phyloP scores from a whole-genome alignment of 192 early-diverging fungal species.

The Backusella macrospora region DNA sequence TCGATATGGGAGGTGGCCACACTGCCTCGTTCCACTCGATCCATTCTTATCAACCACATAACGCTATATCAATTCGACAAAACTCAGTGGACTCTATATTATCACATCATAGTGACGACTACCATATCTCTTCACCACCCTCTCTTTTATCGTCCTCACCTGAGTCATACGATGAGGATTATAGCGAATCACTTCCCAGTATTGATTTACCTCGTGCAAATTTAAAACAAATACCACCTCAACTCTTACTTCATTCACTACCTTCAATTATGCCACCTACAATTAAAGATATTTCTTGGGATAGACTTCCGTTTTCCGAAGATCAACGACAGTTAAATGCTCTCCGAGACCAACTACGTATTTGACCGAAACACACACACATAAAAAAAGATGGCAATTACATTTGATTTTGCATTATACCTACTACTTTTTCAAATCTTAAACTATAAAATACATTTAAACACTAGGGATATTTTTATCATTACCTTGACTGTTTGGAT shows the following conservation, averaged over 20 bases:
- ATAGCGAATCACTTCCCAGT: conserved; percentile 11
- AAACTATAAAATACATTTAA: not conserved
- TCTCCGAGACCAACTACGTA: conserved; percentile 22
- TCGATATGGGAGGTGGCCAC: conserved; percentile 33
- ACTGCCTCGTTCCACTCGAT: conserved; percentile 22
- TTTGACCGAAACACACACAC: conserved; percentile 11
- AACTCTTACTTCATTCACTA: conserved; percentile 1
- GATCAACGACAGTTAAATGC: conserved; percentile 39
- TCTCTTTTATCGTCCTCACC: conserved; percentile 21
- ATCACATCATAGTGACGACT: not conserved
- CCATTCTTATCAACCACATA: not conserved
- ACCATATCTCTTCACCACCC: conserved; percentile 8
- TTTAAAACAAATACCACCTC: not conserved
- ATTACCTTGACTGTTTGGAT: not conserved
- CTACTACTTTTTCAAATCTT: not conserved
- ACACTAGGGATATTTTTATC: not conserved
- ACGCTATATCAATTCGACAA: conserved; percentile 4
- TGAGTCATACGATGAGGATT: conserved; percentile 18
- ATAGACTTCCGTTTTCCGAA: conserved; percentile 34
- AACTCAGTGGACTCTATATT: conserved; percentile 6
- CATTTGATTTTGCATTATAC: conserved; percentile 8
- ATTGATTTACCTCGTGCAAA: not conserved
- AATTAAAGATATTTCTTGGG: conserved; percentile 32
- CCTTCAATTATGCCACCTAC: conserved; percentile 12
- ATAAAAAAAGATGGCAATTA: not conserved